Percentiles rank a stretch among this genome's conserved stretches.
These are phyloP conservation scores for Penicillium taxi DNA, from an alignment of 495 filamentous ascomycete genomes.

Conservation along the genomic window DNA sequence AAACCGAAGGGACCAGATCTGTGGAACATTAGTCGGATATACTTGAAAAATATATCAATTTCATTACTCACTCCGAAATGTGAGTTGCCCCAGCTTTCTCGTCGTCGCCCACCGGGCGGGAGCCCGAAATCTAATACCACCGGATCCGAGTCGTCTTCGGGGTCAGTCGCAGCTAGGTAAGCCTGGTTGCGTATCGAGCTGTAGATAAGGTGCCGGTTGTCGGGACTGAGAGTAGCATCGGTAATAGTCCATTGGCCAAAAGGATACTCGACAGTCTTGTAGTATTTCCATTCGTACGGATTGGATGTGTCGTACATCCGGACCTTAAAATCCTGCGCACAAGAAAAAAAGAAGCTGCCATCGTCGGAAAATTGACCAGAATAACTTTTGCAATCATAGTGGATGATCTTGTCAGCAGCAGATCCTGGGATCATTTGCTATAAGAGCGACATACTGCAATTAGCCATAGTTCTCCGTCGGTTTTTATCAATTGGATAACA, in stretches of 20 bases:
- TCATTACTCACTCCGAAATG: constrained; percentile 43
- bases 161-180: constrained; percentile 80
- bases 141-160: constrained; percentile 68
- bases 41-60: constrained; percentile 1
- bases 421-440: constrained; percentile 55
- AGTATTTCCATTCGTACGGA: constrained; percentile 90
- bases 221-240: constrained; percentile 83
- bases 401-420: constrained; percentile 76
- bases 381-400: constrained; percentile 78
- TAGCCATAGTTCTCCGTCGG: constrained; percentile 28
- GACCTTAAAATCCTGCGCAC: constrained; percentile 84
- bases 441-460: not conserved
- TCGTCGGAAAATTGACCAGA: constrained; percentile 96
- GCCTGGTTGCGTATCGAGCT: constrained; percentile 76
- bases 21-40: no score
- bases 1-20: constrained; percentile 89
- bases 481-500: constrained; percentile 6
- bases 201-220: constrained; percentile 86
- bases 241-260: constrained; percentile 93
- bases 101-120: constrained; percentile 27
- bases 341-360: constrained; percentile 97
- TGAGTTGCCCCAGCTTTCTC: constrained; percentile 35
- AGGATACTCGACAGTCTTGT: constrained; percentile 83
- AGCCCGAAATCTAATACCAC: constrained; percentile 65
- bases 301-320: constrained; percentile 98